Evolutionary conservation across 495 filamentous ascomycete species (phyloP).

Genomic region (Physcia stellaris): DNA sequence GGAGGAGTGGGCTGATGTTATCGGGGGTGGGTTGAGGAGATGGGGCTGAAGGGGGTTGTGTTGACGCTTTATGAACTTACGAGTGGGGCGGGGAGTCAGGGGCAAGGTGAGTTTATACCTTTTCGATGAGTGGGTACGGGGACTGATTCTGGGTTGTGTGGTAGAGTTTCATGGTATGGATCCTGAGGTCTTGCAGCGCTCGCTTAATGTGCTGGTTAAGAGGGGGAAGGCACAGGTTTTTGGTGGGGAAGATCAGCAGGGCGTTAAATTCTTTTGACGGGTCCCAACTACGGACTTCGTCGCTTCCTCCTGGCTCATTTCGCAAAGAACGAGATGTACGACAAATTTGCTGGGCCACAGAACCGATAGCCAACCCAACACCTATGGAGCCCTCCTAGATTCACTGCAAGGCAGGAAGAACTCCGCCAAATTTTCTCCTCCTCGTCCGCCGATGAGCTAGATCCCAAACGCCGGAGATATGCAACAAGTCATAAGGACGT

Average conservation of each 20-base stretch:
- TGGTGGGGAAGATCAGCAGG: slow-evolving; percentile 68
- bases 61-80: slow-evolving; percentile 65
- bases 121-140: not conserved
- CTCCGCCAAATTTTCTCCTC: too few relatives aligned
- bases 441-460: too few relatives aligned
- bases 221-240: slow-evolving; percentile 87
- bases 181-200: slow-evolving; percentile 57
- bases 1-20: slow-evolving; percentile 59
- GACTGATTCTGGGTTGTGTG: not conserved
- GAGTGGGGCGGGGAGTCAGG: slow-evolving; percentile 46
- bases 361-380: too few relatives aligned
- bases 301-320: too few relatives aligned
- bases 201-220: slow-evolving; percentile 70
- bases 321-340: too few relatives aligned
- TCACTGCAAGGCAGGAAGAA: too few relatives aligned
- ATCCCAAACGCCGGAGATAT: too few relatives aligned
- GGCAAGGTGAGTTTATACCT: slow-evolving; percentile 6
- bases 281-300: too few relatives aligned
- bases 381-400: too few relatives aligned
- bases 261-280: slow-evolving; percentile 86
- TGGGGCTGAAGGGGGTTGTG: slow-evolving; percentile 59
- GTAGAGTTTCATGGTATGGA: slow-evolving; percentile 86
- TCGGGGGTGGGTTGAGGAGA: slow-evolving; percentile 52
- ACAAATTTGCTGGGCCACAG: too few relatives aligned
- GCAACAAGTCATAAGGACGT: too few relatives aligned